Evolutionary conservation across 2,329 filamentous ascomycete species (phyloP).

Genomic region (Hysterium pulicare): DNA sequence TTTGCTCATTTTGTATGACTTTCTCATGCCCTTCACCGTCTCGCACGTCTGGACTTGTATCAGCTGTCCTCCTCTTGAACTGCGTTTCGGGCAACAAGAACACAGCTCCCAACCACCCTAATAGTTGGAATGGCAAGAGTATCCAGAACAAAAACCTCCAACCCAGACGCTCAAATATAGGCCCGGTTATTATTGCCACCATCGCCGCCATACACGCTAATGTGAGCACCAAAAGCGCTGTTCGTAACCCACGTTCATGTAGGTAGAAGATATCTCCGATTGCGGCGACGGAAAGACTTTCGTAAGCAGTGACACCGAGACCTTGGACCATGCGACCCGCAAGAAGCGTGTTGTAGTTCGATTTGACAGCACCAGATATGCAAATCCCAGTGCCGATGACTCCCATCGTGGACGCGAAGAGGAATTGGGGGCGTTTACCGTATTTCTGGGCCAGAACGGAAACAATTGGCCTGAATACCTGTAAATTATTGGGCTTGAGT

Average conservation of each 20-base stretch:
- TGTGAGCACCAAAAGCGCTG: constrained; percentile 28
- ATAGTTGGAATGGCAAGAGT: constrained; percentile 25
- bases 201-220: constrained; percentile 27
- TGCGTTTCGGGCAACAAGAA: constrained; percentile 30
- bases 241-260: constrained; percentile 29
- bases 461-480: constrained; percentile 22
- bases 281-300: constrained; percentile 29
- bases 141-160: constrained; percentile 28
- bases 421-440: constrained; percentile 34
- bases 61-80: constrained; percentile 7
- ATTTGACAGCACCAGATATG: constrained; percentile 23
- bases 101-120: constrained; percentile 19
- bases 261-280: constrained; percentile 35
- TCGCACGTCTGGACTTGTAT: not conserved
- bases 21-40: constrained; percentile 4
- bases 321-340: constrained; percentile 32
- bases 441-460: constrained; percentile 35
- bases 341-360: constrained; percentile 30
- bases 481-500: constrained; percentile 1
- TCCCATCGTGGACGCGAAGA: constrained; percentile 28
- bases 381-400: constrained; percentile 31
- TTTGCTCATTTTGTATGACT: constrained; percentile 2
- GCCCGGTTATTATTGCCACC: constrained; percentile 27
- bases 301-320: constrained; percentile 31
- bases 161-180: constrained; percentile 24